Evolutionary conservation across 768 basidiomycete genomes (phyloP), one percentile per base, ranked within the genome.

Genomic region (Heimioporus sp.): DNA sequence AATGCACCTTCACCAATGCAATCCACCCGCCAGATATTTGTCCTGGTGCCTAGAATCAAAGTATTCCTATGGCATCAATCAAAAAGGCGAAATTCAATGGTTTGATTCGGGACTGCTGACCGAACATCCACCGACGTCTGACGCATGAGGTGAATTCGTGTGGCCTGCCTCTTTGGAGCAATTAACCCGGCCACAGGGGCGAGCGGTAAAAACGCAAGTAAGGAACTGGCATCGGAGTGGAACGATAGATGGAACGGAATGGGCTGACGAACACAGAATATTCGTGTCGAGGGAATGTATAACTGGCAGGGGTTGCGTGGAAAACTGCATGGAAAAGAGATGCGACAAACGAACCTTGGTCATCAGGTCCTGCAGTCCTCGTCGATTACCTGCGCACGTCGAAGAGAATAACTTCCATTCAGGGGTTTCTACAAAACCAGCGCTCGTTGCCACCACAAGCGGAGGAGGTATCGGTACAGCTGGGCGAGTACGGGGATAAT

Each of bases 221-320:
- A 71, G 12, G 86, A 80, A 30, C 73, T 65, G 0, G 79, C 70
- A 4, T 81, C 74, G 0, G 85, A 85, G 35, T 78, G 73, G 38
- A 89, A 76, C 5, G 74, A 76, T 24, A 90, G 54, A 64, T 87
- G 77, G 68, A 88, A 90, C 2, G 87, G 87, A 21, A 90, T 87
- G 16, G 77, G 64, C 53, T 82, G 72, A 4, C 72, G 65, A 56
- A 85, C 71, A 61, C 76, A 80, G 65, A 85, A 85, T 43, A 80
- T 76, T 46, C 82, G 75, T 13, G 82, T 79, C 1, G 79, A 68
- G 2, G 87, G 87, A 17, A 88, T 60, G 58, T 83, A 82, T 12
- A 76, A 59, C 74, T 76, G 41, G 42, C 28, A 17, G 12, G 12
- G 39, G 24, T 43, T 10, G 13, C 34, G 35, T 57, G 20, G 49